phyloP scores from a whole-genome alignment of 495 filamentous ascomycete species.

The Corynascus novoguineensis region DNA sequence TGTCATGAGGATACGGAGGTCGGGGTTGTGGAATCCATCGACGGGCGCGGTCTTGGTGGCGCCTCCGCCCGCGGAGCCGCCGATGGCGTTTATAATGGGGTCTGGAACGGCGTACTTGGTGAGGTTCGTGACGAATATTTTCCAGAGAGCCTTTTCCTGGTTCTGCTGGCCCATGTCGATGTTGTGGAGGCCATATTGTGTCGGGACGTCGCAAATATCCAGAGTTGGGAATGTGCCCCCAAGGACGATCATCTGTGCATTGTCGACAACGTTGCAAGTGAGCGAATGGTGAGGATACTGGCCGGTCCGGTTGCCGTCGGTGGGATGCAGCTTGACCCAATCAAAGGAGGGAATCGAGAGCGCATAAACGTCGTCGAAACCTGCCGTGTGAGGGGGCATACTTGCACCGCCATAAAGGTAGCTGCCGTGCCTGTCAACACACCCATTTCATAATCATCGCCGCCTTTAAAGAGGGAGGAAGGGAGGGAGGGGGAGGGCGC shows the following conservation, averaged over 20 bases:
- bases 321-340: constrained; percentile 49
- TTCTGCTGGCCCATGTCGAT: constrained; percentile 50
- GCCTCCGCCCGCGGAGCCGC: constrained; percentile 55
- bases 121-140: constrained; percentile 27
- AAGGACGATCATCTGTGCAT: constrained; percentile 60
- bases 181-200: constrained; percentile 54
- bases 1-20: constrained; percentile 27
- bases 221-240: constrained; percentile 62
- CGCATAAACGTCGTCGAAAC: constrained; percentile 54
- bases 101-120: constrained; percentile 56
- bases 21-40: constrained; percentile 25
- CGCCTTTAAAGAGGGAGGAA: too few relatives aligned
- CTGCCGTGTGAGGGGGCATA: constrained; percentile 34
- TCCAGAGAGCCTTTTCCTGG: constrained; percentile 28
- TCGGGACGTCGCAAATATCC: constrained; percentile 59
- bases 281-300: constrained; percentile 41
- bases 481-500: too few relatives aligned
- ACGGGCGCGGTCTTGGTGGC: constrained; percentile 63
- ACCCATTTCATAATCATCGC: too few relatives aligned
- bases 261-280: constrained; percentile 47
- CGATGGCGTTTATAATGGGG: constrained; percentile 54
- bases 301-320: constrained; percentile 26
- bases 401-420: constrained; percentile 50
- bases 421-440: constrained; percentile 21
- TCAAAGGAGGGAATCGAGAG: constrained; percentile 52